A percentile compares a stretch with the other conserved stretches of the same genome.
Evolutionary conservation across 805 yeast species (phyloP).

Genomic region (Cyberlindnera saturnus): DNA sequence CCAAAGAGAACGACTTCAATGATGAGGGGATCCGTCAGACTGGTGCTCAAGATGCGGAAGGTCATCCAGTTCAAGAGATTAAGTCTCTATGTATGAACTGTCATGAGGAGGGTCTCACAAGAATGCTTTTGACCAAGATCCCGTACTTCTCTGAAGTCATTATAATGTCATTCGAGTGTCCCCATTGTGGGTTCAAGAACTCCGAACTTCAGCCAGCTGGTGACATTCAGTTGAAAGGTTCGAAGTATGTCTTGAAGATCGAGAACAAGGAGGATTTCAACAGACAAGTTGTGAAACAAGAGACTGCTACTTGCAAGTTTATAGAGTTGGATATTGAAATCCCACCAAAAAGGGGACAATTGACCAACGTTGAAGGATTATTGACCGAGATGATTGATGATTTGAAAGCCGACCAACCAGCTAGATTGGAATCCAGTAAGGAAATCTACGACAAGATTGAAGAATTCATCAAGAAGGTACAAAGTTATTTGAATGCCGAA

Average conservation of each 20-base stretch:
- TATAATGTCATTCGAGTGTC: slow-evolving; percentile 92
- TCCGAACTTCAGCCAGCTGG: slow-evolving; percentile 96
- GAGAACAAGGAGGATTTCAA: slow-evolving; percentile 69
- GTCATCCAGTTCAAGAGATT: slow-evolving; percentile 93
- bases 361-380: slow-evolving; percentile 89
- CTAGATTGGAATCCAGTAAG: slow-evolving; percentile 69
- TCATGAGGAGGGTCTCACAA: slow-evolving; percentile 75
- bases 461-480: slow-evolving; percentile 56
- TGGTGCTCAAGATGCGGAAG: slow-evolving; percentile 78
- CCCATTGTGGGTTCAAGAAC: slow-evolving; percentile 88
- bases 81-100: slow-evolving; percentile 97
- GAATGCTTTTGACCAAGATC: slow-evolving; percentile 78
- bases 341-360: slow-evolving; percentile 91
- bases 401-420: slow-evolving; percentile 72
- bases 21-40: slow-evolving; percentile 50
- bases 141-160: slow-evolving; percentile 91
- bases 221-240: slow-evolving; percentile 82
- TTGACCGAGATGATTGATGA: slow-evolving; percentile 79
- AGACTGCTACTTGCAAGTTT: slow-evolving; percentile 74
- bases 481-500: slow-evolving; percentile 57
- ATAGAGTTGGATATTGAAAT: slow-evolving; percentile 86
- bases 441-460: slow-evolving; percentile 71
- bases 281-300: slow-evolving; percentile 90
- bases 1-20: slow-evolving; percentile 21
- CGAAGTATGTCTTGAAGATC: slow-evolving; percentile 61